phyloP scores from a whole-genome alignment of 257 asterid species.

The Nicotiana benthamiana region DNA sequence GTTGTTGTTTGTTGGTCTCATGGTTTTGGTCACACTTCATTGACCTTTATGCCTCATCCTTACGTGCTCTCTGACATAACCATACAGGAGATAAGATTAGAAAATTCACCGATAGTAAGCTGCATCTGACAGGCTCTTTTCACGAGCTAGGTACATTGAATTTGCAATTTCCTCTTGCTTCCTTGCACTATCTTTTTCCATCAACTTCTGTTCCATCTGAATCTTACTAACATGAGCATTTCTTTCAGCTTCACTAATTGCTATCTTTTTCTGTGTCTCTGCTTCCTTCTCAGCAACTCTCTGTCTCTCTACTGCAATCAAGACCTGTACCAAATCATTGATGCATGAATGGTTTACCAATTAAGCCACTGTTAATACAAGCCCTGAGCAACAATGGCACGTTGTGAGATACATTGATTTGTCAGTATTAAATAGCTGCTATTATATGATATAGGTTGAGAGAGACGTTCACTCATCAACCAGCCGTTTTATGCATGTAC shows the following conservation, averaged over 20 bases:
- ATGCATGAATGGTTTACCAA: background rate
- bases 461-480: background rate
- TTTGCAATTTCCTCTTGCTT: constrained; percentile 90
- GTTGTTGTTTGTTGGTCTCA: too few species aligned
- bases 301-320: constrained; percentile 90
- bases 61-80: background rate
- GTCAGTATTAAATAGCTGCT: background rate
- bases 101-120: constrained; percentile 58
- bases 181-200: constrained; percentile 87
- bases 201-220: constrained; percentile 89
- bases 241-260: constrained; percentile 93
- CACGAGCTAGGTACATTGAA: constrained; percentile 81
- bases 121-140: constrained; percentile 97
- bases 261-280: constrained; percentile 85
- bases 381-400: background rate
- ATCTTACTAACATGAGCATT: constrained; percentile 86
- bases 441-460: background rate
- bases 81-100: constrained; percentile 1
- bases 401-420: background rate
- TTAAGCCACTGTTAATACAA: background rate
- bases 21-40: too few species aligned
- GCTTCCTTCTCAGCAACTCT: constrained; percentile 97
- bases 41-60: too few species aligned
- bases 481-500: background rate
- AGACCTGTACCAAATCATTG: constrained; percentile 36